These are phyloP conservation scores for Talaromyces sp. DNA, from an alignment of 2,329 filamentous ascomycete genomes.

Conservation along the genomic window DNA sequence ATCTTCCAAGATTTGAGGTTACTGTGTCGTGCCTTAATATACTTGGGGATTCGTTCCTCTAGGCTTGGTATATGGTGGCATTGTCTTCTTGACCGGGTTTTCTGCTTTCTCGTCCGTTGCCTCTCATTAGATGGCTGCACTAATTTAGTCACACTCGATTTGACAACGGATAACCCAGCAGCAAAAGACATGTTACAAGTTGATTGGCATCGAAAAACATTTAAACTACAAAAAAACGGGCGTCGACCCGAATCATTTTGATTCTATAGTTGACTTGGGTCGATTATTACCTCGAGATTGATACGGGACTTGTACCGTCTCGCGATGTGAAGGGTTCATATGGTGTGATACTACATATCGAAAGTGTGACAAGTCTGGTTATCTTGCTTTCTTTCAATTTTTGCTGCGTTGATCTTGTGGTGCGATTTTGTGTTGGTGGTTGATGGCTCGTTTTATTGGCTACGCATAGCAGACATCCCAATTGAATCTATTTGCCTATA, in stretches of 20 bases:
- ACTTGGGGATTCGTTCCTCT: neutral
- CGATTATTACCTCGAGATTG: neutral
- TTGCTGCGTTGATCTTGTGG: neutral
- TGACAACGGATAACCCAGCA: neutral
- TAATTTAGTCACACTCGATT: neutral
- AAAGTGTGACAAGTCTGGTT: neutral
- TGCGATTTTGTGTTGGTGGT: neutral
- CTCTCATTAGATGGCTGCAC: slow-evolving; percentile 3
- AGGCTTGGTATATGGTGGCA: neutral
- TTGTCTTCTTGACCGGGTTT: slow-evolving; percentile 8
- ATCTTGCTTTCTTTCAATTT: neutral
- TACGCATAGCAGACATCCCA: neutral
- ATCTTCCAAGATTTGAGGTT: neutral
- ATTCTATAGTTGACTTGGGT: neutral
- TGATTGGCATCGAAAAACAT: neutral
- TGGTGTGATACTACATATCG: neutral
- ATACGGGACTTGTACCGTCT: neutral
- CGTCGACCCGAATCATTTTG: neutral
- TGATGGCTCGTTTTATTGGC: neutral
- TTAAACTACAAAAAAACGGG: slow-evolving; percentile 4
- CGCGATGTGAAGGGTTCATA: neutral
- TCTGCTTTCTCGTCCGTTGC: neutral
- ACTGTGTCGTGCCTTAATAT: neutral
- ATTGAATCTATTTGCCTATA: neutral
- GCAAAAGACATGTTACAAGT: neutral